Evolutionary conservation across 352 stramenopile species (phyloP), one percentile per base, ranked within the genome.

Genomic region (Achlya hypogyna): DNA sequence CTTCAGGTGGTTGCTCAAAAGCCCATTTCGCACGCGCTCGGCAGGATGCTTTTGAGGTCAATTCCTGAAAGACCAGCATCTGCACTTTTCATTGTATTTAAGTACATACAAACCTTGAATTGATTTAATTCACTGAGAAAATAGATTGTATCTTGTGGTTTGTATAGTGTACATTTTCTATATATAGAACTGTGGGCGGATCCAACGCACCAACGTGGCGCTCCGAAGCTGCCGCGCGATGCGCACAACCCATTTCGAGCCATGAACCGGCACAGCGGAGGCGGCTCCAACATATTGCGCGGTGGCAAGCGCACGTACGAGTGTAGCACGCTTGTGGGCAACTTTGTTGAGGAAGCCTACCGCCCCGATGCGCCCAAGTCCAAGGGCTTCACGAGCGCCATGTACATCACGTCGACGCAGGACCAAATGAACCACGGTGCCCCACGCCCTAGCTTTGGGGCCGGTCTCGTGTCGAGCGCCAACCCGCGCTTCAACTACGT

Each of bases 311-410:
- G 80, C 43, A 75, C 80, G 53, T 92, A 81, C 43, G 79, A 89
- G 51, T 92, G 81, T 76, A 84, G 84, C 53, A 92, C 84, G 31
- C 73, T 92, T 4, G 74, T 92, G 23, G 82, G 84, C 59, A 92
- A 92, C 63, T 92, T 90, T 43, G 84, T 92, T 25, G 84, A 92
- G 58, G 84, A 92, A 60, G 69, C 83, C 28, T 89, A 88, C 42
- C 81, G 79, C 0, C 83, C 83, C 0, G 76, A 74, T 12, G 79
- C 79, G 3, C 71, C 81, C 38, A 77, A 42, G 62, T 75, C 25
- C 58, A 69, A 8, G 76, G 77, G 68, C 59, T 78, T 63, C 78
- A 78, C 49, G 79, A 75, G 23, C 69, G 12, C 60, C 51, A 78
- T 71, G 60, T 91, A 79, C 58, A 79, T 81, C 62, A 86, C 71